Base-by-base conservation (phyloP, 768 basidiomycete species). In the Nidula microcarpa region DNA sequence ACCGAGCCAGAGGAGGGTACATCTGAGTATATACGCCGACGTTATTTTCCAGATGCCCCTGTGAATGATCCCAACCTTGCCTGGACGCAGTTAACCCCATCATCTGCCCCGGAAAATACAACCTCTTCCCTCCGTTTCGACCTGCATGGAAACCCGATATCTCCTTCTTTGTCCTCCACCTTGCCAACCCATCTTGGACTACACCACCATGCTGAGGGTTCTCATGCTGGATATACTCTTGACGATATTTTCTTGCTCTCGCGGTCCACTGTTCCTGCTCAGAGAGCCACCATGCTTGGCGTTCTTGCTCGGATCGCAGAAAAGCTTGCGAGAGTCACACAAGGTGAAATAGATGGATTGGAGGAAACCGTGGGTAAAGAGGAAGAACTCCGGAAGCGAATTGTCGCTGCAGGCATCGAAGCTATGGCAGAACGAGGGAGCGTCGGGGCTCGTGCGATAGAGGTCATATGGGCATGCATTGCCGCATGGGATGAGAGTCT, bases 121-220 rank as follows among this genome's bases (percentile, higher is more conserved):
- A 64, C 69, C 3, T 60, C 62, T 37, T 80, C 79, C 56, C 80
- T 80, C 33, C 85, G 90, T 1, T 96, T 94, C 62, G 89, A 95
- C 66, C 79, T 95, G 1, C 75, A 79, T 0, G 94, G 93, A 6
- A 74, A 69, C 8, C 80, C 82, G 0, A 86, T 96, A n/a, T 74
- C 89, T 1, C 54, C 72, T 0, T 62, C 74, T 2, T 60, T 84
- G 2, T 80, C 82, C 2, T 65, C 75, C 0, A 75, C 74, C 1
- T 74, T 96, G 2, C 94, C 93, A 1, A 87, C 90, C 0, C 86
- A 94, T 69, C 78, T 93, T 5, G 94, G 94, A 4, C 74, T 96
- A 3, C 94, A 98, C 67, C 94, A 97, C 63, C 94, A 96, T 63
- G 87, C 93, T 0, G 85, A 91, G 52, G 80, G 86, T 1, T 69